Percentiles rank a stretch among this genome's conserved stretches.
Conservation (phyloP, 2,329 filamentous ascomycete species). For the Arachnomyces sp. region DNA sequence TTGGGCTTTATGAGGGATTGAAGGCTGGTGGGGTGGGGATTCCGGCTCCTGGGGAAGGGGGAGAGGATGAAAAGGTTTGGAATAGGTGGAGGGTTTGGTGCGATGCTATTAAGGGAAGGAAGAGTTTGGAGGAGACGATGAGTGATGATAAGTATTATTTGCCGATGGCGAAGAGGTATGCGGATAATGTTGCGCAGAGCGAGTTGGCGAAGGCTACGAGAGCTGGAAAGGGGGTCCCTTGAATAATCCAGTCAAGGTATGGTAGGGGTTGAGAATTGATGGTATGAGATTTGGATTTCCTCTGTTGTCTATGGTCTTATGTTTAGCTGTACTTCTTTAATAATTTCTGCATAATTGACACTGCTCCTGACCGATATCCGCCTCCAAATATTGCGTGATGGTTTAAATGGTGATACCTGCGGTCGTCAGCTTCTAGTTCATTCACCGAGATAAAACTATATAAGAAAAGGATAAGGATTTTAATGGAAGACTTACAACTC, state of each 20-base stretch:
- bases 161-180: slow-evolving; percentile 61
- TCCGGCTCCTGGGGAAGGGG: slow-evolving; percentile 40
- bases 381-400: slow-evolving; percentile 80
- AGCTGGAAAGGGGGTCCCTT: slow-evolving; percentile 56
- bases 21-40: slow-evolving; percentile 52
- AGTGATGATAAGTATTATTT: slow-evolving; percentile 62
- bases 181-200: slow-evolving; percentile 57
- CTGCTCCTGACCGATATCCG: slow-evolving; percentile 66
- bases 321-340: slow-evolving; percentile 59
- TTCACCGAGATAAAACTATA: neutral
- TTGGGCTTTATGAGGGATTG: slow-evolving; percentile 70
- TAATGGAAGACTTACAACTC: slow-evolving; percentile 68
- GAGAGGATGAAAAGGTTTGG: slow-evolving; percentile 54
- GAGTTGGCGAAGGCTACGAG: slow-evolving; percentile 57
- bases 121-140: slow-evolving; percentile 60
- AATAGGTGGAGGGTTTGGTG: slow-evolving; percentile 59
- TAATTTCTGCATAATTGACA: slow-evolving; percentile 70
- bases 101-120: slow-evolving; percentile 49
- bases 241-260: slow-evolving; percentile 15
- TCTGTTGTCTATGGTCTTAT: neutral
- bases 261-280: neutral
- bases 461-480: slow-evolving; percentile 1
- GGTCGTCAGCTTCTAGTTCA: neutral
- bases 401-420: slow-evolving; percentile 80
- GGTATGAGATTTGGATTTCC: neutral